phyloP scores from a whole-genome alignment of 495 filamentous ascomycete species.

The Aspergillus coremiiformis region DNA sequence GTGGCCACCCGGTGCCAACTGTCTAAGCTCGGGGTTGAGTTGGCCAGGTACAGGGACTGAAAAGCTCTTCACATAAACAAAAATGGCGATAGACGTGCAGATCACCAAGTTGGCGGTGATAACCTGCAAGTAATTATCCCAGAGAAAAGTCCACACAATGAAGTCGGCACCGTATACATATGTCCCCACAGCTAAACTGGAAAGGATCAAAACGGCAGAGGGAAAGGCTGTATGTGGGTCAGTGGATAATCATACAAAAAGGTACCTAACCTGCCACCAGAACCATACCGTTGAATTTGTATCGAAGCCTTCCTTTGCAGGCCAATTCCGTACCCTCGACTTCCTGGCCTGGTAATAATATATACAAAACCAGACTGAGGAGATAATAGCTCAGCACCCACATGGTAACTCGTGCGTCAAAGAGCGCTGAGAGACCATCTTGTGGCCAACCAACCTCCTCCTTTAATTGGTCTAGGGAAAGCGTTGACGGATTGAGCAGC shows the following conservation, averaged over 20 bases:
- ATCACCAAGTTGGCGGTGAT: slow-evolving; percentile 78
- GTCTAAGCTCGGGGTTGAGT: slow-evolving; percentile 52
- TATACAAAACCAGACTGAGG: slow-evolving; percentile 65
- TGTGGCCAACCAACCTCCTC: slow-evolving; percentile 71
- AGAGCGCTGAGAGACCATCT: slow-evolving; percentile 55
- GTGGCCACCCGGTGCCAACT: slow-evolving; percentile 74
- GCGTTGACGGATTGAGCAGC: slow-evolving; percentile 64
- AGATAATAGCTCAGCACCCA: slow-evolving; percentile 74
- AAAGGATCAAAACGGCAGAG: slow-evolving; percentile 63
- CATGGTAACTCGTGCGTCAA: slow-evolving; percentile 49
- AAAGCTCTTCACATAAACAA: slow-evolving; percentile 76
- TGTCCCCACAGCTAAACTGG: slow-evolving; percentile 63
- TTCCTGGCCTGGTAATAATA: slow-evolving; percentile 69
- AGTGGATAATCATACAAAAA: background rate
- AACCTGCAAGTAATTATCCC: slow-evolving; percentile 81
- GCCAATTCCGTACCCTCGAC: slow-evolving; percentile 61
- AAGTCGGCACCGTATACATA: slow-evolving; percentile 72
- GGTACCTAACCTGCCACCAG: background rate
- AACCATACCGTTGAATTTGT: slow-evolving; percentile 79
- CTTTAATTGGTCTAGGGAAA: slow-evolving; percentile 65
- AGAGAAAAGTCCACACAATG: slow-evolving; percentile 83
- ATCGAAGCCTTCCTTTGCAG: slow-evolving; percentile 69
- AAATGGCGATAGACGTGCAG: slow-evolving; percentile 57
- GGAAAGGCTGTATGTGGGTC: slow-evolving; percentile 53
- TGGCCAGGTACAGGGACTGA: slow-evolving; percentile 60